These are phyloP conservation scores for Maudiozyma humilis DNA, from an alignment of 1,139 yeast genomes.

Conservation along the genomic window DNA sequence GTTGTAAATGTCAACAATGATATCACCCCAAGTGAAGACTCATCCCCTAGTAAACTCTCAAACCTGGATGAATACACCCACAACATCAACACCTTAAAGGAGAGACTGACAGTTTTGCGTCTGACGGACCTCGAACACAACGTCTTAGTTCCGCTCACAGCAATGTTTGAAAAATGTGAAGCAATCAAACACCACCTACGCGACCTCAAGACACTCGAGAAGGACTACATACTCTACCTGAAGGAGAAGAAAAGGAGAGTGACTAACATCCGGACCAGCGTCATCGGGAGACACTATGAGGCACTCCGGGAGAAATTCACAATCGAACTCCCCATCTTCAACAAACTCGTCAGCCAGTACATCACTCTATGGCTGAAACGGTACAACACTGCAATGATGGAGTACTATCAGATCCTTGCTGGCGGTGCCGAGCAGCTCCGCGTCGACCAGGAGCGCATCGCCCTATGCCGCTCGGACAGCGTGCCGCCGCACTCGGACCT, in stretches of 20 bases:
- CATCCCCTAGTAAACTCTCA: too few species aligned
- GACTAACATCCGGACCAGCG: conserved; percentile 23
- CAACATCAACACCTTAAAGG: conserved; percentile 20
- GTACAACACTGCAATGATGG: conserved; percentile 21
- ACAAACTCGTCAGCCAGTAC: conserved; percentile 15
- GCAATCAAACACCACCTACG: conserved; percentile 23
- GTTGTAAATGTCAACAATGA: conserved; percentile 15
- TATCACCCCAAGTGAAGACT: too few species aligned
- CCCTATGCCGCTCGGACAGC: conserved; percentile 11
- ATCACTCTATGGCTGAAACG: conserved; percentile 16
- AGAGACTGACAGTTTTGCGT: conserved; percentile 24
- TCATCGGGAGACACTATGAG: conserved; percentile 27
- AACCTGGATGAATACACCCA: conserved; percentile 14
- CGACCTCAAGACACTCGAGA: conserved; percentile 28
- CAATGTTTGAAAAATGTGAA: conserved; percentile 20
- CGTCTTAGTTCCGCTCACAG: conserved; percentile 25
- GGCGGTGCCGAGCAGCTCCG: conserved; percentile 26
- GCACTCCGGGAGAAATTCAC: conserved; percentile 27
- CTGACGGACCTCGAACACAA: conserved; percentile 21
- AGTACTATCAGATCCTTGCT: conserved; percentile 28
- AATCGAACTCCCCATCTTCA: conserved; percentile 29
- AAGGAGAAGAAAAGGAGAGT: conserved; percentile 20
- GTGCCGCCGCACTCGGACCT: conserved; percentile 33
- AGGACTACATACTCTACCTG: conserved; percentile 27
- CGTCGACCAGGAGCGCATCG: conserved; percentile 19